Base-by-base conservation (phyloP, 352 stramenopile genomes). In the Globisporangium takayamanum region DNA sequence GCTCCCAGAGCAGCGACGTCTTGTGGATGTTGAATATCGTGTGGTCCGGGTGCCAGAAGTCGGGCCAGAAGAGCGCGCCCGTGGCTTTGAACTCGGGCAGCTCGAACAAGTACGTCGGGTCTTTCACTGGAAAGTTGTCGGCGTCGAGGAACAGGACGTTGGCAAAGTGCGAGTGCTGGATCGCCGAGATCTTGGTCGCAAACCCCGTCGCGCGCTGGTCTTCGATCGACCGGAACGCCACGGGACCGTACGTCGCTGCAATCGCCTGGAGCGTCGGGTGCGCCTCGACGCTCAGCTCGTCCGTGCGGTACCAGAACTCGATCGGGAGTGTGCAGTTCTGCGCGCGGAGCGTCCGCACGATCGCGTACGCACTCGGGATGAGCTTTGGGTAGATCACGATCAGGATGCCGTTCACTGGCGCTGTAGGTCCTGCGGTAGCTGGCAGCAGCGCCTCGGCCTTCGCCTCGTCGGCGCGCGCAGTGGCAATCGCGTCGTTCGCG, bases 371-470 rank as follows among this genome's bases (percentile, higher is more conserved):
- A 46, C 77, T 88, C 4, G 77, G 74, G 55, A 92, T 51, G 16
- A 88, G 60, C 63, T 86, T 84, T 16, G 78, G 76, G 50, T 90
- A 89, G 20, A 89, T 70, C 11, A 87, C 72, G 57, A 90, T 78
- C 39, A 86, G 63, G 42, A 90, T 86, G 16, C 80, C 82, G n/a
- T 79, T 70, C 25, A 25, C n/a, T 11, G 26, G 25, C 30, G 28
- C 8, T 2, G 12, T 5, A 22, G 3, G 14, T 20, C 12, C 44
- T 64, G 4, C 5, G 3, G 22, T 22, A 22, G 30, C n/a, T 30
- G 22, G n/a, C 2, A 16, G 33, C 3, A 37, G n/a, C 6, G 37
- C 30, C 11, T 60, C 11, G 1, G 15, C 30, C 4, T 26, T 41
- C 1, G 15, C n/a, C 18, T 41, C 33, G 16, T 46, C 49, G 3